Evolutionary conservation across 1,284 basidiomycete species (phyloP).

Genomic region (Cystobasidium slooffiae): DNA sequence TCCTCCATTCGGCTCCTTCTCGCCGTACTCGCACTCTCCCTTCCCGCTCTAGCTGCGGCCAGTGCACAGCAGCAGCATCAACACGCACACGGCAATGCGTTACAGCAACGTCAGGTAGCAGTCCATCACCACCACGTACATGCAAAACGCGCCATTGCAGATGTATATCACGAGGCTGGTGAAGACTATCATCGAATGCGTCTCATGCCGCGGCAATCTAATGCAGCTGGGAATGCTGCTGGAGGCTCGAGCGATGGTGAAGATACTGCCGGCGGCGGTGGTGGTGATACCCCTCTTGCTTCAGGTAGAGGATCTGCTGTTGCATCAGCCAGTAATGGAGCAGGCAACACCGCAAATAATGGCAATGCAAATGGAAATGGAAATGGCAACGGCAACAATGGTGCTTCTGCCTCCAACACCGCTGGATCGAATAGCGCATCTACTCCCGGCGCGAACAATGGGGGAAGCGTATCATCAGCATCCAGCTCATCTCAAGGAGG

Average conservation of each 20-base stretch:
- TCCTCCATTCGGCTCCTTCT: background rate
- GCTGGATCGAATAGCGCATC: too few relatives aligned
- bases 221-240: background rate
- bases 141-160: background rate
- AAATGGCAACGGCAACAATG: background rate
- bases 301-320: background rate
- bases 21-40: slow-evolving; percentile 12
- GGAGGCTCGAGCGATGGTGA: slow-evolving; percentile 15
- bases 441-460: too few relatives aligned
- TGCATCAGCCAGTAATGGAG: background rate
- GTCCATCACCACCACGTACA: slow-evolving; percentile 3
- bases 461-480: too few relatives aligned
- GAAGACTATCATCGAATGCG: slow-evolving; percentile 21
- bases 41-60: background rate
- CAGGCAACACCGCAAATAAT: slow-evolving; percentile 3
- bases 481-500: background rate
- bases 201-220: slow-evolving; percentile 18
- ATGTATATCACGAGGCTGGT: background rate
- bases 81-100: background rate
- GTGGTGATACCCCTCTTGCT: background rate
- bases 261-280: background rate
- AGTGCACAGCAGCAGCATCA: background rate
- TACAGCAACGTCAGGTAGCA: background rate
- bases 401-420: background rate
- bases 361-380: background rate